These are phyloP conservation scores for Saccharomycopsis amapae DNA, from an alignment of 805 yeast species.

Conservation along the genomic window DNA sequence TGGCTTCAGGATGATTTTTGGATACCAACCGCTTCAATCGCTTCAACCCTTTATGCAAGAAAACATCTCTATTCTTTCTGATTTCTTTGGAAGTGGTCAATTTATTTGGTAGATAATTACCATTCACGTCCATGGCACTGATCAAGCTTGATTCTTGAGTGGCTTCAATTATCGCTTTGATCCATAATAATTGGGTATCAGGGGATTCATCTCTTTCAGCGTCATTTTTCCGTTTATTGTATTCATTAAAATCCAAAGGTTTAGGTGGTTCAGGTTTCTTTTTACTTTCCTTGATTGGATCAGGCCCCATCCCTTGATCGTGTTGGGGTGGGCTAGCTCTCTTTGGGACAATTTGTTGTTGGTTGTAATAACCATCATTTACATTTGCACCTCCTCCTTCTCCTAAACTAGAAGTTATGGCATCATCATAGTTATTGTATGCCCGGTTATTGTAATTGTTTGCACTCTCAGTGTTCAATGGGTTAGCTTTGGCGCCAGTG, in stretches of 20 bases:
- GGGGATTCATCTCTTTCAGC: constrained; percentile 31
- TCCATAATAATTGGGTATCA: constrained; percentile 53
- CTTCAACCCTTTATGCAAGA: constrained; percentile 51
- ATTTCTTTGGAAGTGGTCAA: constrained; percentile 37
- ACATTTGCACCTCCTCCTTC: not conserved
- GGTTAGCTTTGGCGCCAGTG: constrained; percentile 13
- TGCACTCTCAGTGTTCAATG: not conserved
- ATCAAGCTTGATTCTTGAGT: constrained; percentile 36
- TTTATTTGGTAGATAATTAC: constrained; percentile 34
- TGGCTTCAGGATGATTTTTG: constrained; percentile 48
- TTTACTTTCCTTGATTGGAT: constrained; percentile 8
- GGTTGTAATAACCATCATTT: constrained; percentile 8
- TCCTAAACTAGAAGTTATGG: constrained; percentile 10
- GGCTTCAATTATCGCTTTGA: constrained; percentile 47
- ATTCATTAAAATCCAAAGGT: constrained; percentile 18
- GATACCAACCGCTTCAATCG: constrained; percentile 49
- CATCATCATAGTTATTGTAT: constrained; percentile 15
- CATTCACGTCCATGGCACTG: constrained; percentile 41
- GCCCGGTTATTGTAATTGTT: constrained; percentile 7
- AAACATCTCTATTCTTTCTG: constrained; percentile 45
- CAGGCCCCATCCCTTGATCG: not conserved
- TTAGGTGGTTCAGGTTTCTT: constrained; percentile 10
- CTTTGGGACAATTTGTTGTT: constrained; percentile 4
- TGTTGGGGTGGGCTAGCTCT: not conserved
- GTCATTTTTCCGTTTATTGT: constrained; percentile 8